Percentiles rank a stretch among this genome's conserved stretches.
Conservation (phyloP, 1,284 basidiomycete genomes). For the Pseudozyma tsukubaensis region DNA sequence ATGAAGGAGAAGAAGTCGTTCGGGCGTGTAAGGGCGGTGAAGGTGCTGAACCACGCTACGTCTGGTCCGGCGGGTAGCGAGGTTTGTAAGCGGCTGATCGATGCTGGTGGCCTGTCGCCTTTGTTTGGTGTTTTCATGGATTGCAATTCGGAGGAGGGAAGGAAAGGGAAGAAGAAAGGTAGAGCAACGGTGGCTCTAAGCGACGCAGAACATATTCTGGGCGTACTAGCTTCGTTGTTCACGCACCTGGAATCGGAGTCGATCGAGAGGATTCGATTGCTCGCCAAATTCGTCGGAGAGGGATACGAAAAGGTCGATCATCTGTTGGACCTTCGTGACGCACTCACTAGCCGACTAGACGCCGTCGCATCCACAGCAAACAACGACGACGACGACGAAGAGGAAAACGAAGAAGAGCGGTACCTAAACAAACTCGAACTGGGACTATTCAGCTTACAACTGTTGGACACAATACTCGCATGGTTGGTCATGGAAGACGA, state of each 20-base stretch:
- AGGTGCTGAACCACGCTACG: constrained; percentile 89
- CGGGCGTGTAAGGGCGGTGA: constrained; percentile 71
- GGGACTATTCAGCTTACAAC: constrained; percentile 88
- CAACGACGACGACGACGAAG: constrained; percentile 74
- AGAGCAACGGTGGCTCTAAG: constrained; percentile 64
- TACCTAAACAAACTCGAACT: constrained; percentile 86
- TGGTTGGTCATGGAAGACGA: constrained; percentile 99
- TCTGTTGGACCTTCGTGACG: constrained; percentile 85
- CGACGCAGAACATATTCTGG: constrained; percentile 86
- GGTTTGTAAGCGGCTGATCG: constrained; percentile 73
- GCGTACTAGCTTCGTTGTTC: constrained; percentile 87
- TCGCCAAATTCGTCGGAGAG: constrained; percentile 92
- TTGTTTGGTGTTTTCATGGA: constrained; percentile 93
- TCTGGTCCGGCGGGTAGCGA: constrained; percentile 77
- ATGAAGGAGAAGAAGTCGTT: constrained; percentile 85
- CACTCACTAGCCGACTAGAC: constrained; percentile 75
- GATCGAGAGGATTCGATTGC: constrained; percentile 80
- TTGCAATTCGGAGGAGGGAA: constrained; percentile 15
- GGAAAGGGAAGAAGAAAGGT: constrained; percentile 12
- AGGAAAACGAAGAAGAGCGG: constrained; percentile 79
- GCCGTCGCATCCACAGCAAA: constrained; percentile 76
- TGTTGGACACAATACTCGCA: constrained; percentile 89
- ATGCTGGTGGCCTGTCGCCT: constrained; percentile 85
- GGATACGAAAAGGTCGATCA: constrained; percentile 94
- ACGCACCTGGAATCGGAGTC: constrained; percentile 90